A percentile compares a stretch with the other conserved stretches of the same genome.
These are phyloP conservation scores for Tolypocladium paradoxum DNA, from an alignment of 2,329 filamentous ascomycete genomes.

Conservation along the genomic window DNA sequence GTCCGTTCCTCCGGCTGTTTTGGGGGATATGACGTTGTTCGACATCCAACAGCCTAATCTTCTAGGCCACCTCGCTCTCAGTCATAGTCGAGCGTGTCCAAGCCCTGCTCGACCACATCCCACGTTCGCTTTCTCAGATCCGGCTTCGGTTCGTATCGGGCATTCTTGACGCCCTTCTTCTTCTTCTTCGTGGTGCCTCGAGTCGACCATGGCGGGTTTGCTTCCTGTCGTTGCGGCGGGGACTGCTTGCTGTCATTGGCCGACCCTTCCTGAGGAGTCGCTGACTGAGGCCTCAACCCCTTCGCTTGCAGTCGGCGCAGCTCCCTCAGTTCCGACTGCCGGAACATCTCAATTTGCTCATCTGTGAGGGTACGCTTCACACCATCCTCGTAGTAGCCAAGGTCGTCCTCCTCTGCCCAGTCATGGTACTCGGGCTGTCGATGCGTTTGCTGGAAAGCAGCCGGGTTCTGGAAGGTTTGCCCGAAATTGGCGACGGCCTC, in stretches of 20 bases:
- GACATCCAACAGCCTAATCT: neutral
- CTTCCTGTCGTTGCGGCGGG: neutral
- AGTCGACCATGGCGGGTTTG: neutral
- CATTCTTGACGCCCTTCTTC: constrained; percentile 25
- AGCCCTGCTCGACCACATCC: constrained; percentile 52
- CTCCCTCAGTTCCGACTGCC: constrained; percentile 74
- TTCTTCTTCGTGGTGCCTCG: constrained; percentile 19
- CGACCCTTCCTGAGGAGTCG: constrained; percentile 8
- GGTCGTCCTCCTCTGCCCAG: constrained; percentile 46
- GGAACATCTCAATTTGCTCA: constrained; percentile 81
- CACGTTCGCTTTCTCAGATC: constrained; percentile 57
- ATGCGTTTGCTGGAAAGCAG: constrained; percentile 11
- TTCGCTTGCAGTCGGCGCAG: constrained; percentile 37
- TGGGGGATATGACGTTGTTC: neutral
- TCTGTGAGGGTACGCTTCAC: constrained; percentile 83
- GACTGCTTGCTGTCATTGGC: neutral
- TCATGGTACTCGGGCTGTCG: constrained; percentile 20
- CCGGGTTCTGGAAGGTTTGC: constrained; percentile 30
- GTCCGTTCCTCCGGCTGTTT: neutral
- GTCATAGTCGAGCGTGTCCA: constrained; percentile 51
- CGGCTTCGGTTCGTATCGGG: constrained; percentile 38
- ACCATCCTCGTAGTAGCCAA: constrained; percentile 82
- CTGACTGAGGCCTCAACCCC: constrained; percentile 15
- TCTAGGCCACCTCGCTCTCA: constrained; percentile 18
- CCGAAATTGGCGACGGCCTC: constrained; percentile 35